Conservation (phyloP, 2,329 filamentous ascomycete species). For the Pyricularia sp. region DNA sequence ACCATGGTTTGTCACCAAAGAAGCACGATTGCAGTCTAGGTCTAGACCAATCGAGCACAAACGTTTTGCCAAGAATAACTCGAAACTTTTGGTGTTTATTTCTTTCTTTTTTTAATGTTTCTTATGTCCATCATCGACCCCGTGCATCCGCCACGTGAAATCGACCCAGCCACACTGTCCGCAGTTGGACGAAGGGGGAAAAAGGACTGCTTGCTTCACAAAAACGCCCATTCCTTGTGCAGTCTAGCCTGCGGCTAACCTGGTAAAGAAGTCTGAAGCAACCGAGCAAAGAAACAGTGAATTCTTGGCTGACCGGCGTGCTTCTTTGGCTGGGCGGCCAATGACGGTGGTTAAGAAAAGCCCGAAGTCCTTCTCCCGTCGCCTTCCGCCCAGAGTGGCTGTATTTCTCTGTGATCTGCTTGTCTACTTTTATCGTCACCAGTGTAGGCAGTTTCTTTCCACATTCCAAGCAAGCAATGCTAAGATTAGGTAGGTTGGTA, state of each 20-base stretch:
- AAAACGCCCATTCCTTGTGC: background rate
- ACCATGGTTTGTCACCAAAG: background rate
- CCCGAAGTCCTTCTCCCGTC: background rate
- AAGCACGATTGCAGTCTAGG: background rate
- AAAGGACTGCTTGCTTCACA: background rate
- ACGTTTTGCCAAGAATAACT: background rate
- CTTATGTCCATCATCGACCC: background rate
- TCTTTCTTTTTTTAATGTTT: constrained; percentile 5
- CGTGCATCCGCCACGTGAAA: background rate
- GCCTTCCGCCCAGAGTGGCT: background rate
- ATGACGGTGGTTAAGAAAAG: background rate
- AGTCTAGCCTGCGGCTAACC: background rate
- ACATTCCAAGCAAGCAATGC: background rate
- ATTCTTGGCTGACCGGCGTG: background rate
- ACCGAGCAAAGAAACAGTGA: background rate
- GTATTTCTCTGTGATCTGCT: background rate
- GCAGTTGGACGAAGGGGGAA: background rate
- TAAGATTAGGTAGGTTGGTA: background rate
- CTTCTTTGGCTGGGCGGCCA: background rate
- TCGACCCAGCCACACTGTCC: background rate
- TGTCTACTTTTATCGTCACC: background rate
- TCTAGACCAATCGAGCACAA: background rate
- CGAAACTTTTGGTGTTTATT: constrained; percentile 6
- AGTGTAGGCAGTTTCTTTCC: background rate
- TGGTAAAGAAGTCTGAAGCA: background rate